Percentiles rank a stretch among this genome's conserved stretches.
Conservation (phyloP, 2,329 filamentous ascomycete species). For the Cadophora sp. region DNA sequence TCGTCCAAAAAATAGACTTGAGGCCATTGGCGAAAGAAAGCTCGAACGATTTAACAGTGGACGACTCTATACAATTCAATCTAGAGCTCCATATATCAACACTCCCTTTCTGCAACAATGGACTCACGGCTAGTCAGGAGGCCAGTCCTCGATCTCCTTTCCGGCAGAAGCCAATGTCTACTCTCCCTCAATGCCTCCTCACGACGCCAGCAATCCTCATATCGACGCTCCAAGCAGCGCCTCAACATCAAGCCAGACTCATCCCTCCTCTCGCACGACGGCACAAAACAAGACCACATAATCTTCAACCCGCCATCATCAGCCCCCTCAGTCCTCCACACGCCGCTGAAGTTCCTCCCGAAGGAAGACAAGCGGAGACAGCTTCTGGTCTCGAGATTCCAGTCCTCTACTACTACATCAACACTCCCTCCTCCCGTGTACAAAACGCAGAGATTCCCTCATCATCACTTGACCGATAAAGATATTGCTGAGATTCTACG, state of each 20-base stretch:
- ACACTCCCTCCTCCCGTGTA: slow-evolving; percentile 40
- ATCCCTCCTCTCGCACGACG: slow-evolving; percentile 56
- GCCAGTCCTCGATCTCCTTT: slow-evolving; percentile 40
- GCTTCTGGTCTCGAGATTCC: slow-evolving; percentile 36
- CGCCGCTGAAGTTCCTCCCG: slow-evolving; percentile 71
- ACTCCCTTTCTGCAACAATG: slow-evolving; percentile 35
- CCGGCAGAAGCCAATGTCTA: slow-evolving; percentile 39
- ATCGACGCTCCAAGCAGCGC: slow-evolving; percentile 44
- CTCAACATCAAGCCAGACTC: slow-evolving; percentile 64
- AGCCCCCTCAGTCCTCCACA: slow-evolving; percentile 64
- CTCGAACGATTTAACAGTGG: slow-evolving; percentile 11
- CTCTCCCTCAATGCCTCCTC: slow-evolving; percentile 39
- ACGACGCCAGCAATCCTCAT: slow-evolving; percentile 45
- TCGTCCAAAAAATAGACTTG: slow-evolving; percentile 12
- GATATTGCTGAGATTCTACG: slow-evolving; percentile 67
- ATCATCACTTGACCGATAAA: slow-evolving; percentile 58
- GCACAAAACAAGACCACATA: slow-evolving; percentile 53
- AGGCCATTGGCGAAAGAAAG: slow-evolving; percentile 14
- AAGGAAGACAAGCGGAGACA: slow-evolving; percentile 48
- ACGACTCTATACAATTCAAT: slow-evolving; percentile 7
- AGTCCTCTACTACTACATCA: slow-evolving; percentile 20
- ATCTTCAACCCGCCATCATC: slow-evolving; percentile 65
- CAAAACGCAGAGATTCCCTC: slow-evolving; percentile 35
- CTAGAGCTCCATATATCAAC: background rate
- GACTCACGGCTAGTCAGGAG: slow-evolving; percentile 42